These are phyloP conservation scores for Saururus chinensis DNA, from an alignment of 164 flowering plant species.

Conservation along the genomic window DNA sequence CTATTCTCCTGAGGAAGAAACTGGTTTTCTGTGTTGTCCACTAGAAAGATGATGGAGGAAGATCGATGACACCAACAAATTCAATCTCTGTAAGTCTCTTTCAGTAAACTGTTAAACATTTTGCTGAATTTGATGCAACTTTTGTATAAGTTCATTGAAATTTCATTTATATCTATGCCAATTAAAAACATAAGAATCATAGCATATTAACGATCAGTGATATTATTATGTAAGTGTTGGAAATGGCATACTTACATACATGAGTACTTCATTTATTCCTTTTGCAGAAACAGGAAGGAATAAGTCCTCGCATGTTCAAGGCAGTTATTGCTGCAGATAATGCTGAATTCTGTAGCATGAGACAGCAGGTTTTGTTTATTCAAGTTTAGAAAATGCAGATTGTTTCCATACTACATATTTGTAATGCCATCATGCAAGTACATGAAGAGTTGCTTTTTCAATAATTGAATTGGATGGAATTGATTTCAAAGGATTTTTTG, in stretches of 20 bases:
- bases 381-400: background rate
- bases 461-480: too few species aligned
- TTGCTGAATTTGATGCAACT: background rate
- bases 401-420: too few species aligned
- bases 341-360: constrained; percentile 39
- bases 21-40: constrained; percentile 5
- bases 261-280: background rate
- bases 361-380: constrained; percentile 70
- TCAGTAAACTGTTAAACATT: constrained; percentile 1
- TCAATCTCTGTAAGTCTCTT: constrained; percentile 39
- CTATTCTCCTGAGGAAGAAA: constrained; percentile 1
- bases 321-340: constrained; percentile 77
- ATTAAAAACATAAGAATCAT: background rate
- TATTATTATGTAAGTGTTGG: background rate
- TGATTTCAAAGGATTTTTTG: too few species aligned
- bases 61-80: constrained; percentile 21
- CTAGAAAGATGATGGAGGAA: constrained; percentile 38
- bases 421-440: too few species aligned
- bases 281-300: constrained; percentile 79
- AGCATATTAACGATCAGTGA: too few species aligned
- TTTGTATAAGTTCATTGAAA: background rate
- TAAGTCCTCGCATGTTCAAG: constrained; percentile 70
- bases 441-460: too few species aligned
- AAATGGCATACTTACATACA: background rate
- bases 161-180: background rate